Conservation (phyloP, 140 eudicot species). For the Flaveria floridana region DNA sequence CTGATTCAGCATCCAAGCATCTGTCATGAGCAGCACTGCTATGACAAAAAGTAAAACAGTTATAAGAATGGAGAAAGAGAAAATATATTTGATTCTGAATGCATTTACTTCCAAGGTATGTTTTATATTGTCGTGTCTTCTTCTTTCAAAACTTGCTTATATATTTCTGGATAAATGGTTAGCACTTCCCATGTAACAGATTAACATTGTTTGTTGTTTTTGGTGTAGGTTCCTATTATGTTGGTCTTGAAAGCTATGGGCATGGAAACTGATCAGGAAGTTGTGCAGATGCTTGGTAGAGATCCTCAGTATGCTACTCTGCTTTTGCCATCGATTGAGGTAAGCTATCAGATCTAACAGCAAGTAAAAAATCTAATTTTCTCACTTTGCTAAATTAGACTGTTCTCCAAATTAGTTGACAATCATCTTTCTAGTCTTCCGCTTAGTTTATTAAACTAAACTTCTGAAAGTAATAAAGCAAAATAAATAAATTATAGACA, state of each 20-base stretch:
- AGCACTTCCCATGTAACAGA: neutral
- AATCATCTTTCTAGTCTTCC: neutral
- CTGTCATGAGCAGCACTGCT: conserved; percentile 82
- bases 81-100: conserved; percentile 63
- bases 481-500: conserved; percentile 4
- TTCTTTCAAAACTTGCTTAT: neutral
- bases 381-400: neutral
- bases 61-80: conserved; percentile 83
- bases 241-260: conserved; percentile 97
- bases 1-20: conserved; percentile 73
- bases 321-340: conserved; percentile 95
- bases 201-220: conserved; percentile 14
- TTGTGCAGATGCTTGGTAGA: conserved; percentile 97
- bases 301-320: conserved; percentile 83
- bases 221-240: conserved; percentile 79
- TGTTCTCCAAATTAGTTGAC: conserved; percentile 2
- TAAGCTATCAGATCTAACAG: conserved; percentile 26
- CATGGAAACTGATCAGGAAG: conserved; percentile 95
- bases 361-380: neutral
- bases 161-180: conserved; percentile 6
- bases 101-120: conserved; percentile 65
- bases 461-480: neutral
- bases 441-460: neutral
- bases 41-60: conserved; percentile 70
- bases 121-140: neutral